Evolutionary conservation across 306 rosid species (phyloP).

Genomic region (Vicia sativa): DNA sequence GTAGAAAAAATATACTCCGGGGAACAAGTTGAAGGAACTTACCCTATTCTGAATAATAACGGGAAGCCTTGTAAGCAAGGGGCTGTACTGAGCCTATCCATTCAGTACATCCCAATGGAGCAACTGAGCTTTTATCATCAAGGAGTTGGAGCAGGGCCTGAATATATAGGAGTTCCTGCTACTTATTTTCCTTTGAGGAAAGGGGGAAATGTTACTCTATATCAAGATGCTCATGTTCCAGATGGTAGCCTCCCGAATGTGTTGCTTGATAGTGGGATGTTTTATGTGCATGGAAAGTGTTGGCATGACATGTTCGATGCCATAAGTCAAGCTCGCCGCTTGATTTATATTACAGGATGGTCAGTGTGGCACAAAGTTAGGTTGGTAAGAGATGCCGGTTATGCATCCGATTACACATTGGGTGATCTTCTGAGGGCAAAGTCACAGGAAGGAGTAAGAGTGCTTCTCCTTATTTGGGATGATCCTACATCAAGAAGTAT

Average conservation of each 20-base stretch:
- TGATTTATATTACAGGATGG: conserved; percentile 94
- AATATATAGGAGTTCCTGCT: conserved; percentile 77
- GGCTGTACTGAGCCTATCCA: conserved; percentile 68
- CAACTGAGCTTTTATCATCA: conserved; percentile 63
- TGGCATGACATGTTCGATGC: conserved; percentile 85
- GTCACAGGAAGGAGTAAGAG: conserved; percentile 98
- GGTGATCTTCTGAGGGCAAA: conserved; percentile 83
- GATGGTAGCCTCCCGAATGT: conserved; percentile 70
- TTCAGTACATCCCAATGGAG: conserved; percentile 84
- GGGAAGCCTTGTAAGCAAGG: conserved; percentile 89
- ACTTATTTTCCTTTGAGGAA: conserved; percentile 92
- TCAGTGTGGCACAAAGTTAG: conserved; percentile 91
- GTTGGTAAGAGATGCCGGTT: conserved; percentile 63
- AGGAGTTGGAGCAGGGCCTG: conserved; percentile 91
- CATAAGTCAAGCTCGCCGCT: conserved; percentile 70
- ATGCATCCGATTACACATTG: conserved; percentile 53
- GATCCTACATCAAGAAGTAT: conserved; percentile 96
- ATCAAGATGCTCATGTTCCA: conserved; percentile 94
- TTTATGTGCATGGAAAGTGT: conserved; percentile 79
- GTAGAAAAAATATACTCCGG: conserved; percentile 75
- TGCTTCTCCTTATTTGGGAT: conserved; percentile 96
- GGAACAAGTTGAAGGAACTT: conserved; percentile 66
- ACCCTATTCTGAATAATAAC: conserved; percentile 56
- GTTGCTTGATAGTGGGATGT: conserved; percentile 68
- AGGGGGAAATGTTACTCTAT: conserved; percentile 81